A percentile compares a stretch with the other conserved stretches of the same genome.
phyloP scores from a whole-genome alignment of 148 eudicot species.

The Hydrangea macrophylla region DNA sequence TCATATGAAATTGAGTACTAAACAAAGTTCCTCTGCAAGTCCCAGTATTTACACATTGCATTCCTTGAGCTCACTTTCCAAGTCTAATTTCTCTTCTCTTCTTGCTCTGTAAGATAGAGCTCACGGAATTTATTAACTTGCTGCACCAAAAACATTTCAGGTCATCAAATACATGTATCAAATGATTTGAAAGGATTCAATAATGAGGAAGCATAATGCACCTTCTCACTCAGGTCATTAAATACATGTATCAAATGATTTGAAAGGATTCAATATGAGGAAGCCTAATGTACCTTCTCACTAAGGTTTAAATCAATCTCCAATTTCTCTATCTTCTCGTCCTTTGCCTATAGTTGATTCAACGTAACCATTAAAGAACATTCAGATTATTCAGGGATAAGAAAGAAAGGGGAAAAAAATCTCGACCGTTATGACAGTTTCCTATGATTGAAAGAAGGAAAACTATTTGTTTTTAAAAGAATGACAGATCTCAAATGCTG shows the following conservation, averaged over 20 bases:
- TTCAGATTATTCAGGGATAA: background rate
- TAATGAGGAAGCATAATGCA: constrained; percentile 1
- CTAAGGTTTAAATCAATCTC: constrained; percentile 63
- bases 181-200: background rate
- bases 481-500: background rate
- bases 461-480: background rate
- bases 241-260: background rate
- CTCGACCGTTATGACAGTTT: background rate
- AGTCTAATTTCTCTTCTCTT: constrained; percentile 56
- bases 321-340: constrained; percentile 74
- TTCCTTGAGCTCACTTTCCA: constrained; percentile 55
- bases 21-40: constrained; percentile 3
- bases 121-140: constrained; percentile 54
- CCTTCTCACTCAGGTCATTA: constrained; percentile 37
- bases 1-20: background rate
- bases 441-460: background rate
- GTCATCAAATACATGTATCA: background rate
- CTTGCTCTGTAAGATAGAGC: constrained; percentile 69
- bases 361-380: constrained; percentile 1
- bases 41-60: constrained; percentile 51
- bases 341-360: constrained; percentile 49
- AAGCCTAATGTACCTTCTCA: constrained; percentile 23
- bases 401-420: background rate
- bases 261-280: background rate
- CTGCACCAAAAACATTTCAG: constrained; percentile 36